Conservation (phyloP, 306 rosid species). For the Casuarina cunninghamiana region DNA sequence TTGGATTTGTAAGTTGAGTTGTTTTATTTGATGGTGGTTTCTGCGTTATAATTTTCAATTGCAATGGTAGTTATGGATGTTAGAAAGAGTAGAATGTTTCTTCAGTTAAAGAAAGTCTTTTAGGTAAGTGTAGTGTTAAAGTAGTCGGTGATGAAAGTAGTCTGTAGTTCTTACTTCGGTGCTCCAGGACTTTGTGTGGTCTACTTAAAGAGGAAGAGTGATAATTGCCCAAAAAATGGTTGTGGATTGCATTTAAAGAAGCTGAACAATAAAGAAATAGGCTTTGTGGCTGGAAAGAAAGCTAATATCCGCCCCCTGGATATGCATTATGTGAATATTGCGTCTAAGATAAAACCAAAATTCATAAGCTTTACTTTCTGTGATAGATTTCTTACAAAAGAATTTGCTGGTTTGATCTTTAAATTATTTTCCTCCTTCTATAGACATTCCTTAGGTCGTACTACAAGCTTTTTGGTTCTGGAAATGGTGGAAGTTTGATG, state of each 20-base stretch:
- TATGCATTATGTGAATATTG: neutral
- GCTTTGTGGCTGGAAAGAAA: neutral
- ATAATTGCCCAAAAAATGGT: neutral
- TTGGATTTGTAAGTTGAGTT: conserved; percentile 13
- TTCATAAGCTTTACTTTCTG: neutral
- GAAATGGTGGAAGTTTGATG: too few species aligned
- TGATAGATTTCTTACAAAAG: too few species aligned
- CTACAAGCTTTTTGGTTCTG: neutral
- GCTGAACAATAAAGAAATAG: neutral
- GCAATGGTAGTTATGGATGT: neutral
- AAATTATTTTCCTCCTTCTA: conserved; percentile 15
- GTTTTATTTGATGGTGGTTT: neutral
- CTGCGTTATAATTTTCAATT: conserved; percentile 1
- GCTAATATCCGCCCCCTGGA: neutral
- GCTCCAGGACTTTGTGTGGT: neutral
- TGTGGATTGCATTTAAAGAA: neutral
- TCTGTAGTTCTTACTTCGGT: neutral
- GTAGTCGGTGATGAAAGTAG: neutral
- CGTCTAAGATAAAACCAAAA: neutral
- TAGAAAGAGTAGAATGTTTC: neutral
- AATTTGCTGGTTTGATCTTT: neutral
- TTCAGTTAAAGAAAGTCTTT: neutral
- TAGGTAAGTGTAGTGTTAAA: neutral
- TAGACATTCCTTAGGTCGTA: conserved; percentile 4
- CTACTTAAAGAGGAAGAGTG: neutral